Base-by-base conservation (phyloP, 768 basidiomycete genomes). In the Termitomyces sp. region DNA sequence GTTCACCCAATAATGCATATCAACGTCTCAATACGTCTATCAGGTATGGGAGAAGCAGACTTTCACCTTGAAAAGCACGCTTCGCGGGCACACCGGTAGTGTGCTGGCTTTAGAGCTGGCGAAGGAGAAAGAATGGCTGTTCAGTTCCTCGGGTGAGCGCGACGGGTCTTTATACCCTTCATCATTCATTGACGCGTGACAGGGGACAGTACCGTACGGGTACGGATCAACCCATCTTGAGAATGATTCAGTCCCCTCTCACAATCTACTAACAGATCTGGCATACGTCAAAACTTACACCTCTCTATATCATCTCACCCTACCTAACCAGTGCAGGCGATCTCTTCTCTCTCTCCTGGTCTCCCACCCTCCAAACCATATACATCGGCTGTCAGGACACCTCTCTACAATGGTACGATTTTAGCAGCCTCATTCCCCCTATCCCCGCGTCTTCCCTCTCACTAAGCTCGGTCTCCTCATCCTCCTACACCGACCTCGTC, bases 351-450 rank as follows among this genome's bases (percentile, higher is more conserved):
- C 78, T 96, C 0, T 83, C 84, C 0, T 97, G 91, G 91, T 88
- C 85, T 8, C 79, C 86, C 1, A 69, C 78, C 25, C 75, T 86
- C 31, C 86, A 86, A 60, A 89, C 88, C 0, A 76, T 96, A 36
- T 96, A 89, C 71, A 79, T 96, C 40, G 95, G 95, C 29, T 95
- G 93, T 70, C 92, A 97, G 73, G 92, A 94, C 70, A 95, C 95
- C 2, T 95, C 93, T 12, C 79, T 97, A 34, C 93, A 97, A 68
- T 97, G 93, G 93, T 86, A 88, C 70, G 76, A 83, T 66, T 92
- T 95, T 64, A 65, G 60, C 17, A 68, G 68, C 9, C 55, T 65
- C 6, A 45, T 40, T 64, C 10, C 40, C 8, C 25, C 72, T 51
- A 46, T 53, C 47, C 38, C 57, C 48, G 6, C 47, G 51, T 57